Base-by-base conservation (phyloP, 1,284 basidiomycete genomes). In the Omphalotus olearius region DNA sequence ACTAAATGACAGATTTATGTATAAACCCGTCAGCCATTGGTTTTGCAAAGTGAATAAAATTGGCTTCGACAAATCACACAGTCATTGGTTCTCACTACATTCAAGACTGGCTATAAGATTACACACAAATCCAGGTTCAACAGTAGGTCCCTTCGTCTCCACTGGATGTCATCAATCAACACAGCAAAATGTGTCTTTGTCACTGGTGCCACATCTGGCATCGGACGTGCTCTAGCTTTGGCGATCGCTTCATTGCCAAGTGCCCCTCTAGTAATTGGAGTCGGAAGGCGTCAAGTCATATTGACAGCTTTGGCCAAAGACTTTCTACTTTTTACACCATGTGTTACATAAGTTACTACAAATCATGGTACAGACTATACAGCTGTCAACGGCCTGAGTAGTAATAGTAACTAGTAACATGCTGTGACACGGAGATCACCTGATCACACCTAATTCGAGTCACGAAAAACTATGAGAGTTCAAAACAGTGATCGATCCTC, bases 181-280 rank as follows among this genome's bases (percentile, higher is more conserved):
- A 70, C 77, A 56, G 73, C 72, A 51, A 79, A 78, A 64, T 82
- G 76, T 55, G 64, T 85, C 53, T 73, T 85, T 38, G 70, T 85
- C 50, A 73, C 82, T 48, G 82, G 83, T 14, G 82, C 80, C 1
- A 84, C 83, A 9, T 68, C 79, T 37, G 82, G 83, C 28, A 79
- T 84, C 16, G 83, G 83, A 14, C 74, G 79, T 6, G 72, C 75
- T 23, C 73, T 85, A n/a, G 82, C 83, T 5, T 67, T 76, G 10
- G 70, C 73, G 16, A 69, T 83, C 43, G 69, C 74, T 45, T 68
- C 66, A 25, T 65, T 82, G 1, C 76, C 79, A 0, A 74, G 72
- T 37, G 68, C 72, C 36, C 80, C 80, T 1, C 71, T 67, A 2
- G 76, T 85, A 35, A 78, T 86, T 49, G 77, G 75, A 20, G 67